Conservation (phyloP, 352 stramenopile genomes). For the Phytophthora citricola region DNA sequence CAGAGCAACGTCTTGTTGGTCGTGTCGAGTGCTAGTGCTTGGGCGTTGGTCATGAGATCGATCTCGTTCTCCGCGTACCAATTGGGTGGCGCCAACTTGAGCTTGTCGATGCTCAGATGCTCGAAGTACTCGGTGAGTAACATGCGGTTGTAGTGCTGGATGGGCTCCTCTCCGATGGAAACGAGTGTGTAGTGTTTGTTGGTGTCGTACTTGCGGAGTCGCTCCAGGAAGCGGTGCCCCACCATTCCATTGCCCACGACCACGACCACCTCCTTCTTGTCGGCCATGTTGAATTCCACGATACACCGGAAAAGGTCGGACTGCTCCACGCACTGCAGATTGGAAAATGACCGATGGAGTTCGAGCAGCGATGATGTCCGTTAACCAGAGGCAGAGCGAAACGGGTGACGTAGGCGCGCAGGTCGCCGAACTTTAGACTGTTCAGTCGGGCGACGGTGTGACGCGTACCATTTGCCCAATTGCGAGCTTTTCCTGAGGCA, state of each 20-base stretch:
- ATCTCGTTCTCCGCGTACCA: constrained; percentile 91
- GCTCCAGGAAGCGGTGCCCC: constrained; percentile 91
- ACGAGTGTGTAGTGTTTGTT: constrained; percentile 74
- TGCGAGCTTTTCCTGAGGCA: constrained; percentile 23
- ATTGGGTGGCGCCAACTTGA: constrained; percentile 82
- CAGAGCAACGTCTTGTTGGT: constrained; percentile 74
- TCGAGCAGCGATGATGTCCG: constrained; percentile 1
- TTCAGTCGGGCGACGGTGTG: constrained; percentile 14
- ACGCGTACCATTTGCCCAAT: constrained; percentile 42
- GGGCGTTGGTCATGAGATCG: constrained; percentile 80
- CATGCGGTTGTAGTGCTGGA: constrained; percentile 94
- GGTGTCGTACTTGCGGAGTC: constrained; percentile 62
- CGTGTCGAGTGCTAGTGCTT: constrained; percentile 80
- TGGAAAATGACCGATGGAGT: constrained; percentile 23
- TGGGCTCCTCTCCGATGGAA: constrained; percentile 93
- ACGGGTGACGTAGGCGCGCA: constrained; percentile 7
- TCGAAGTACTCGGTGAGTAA: constrained; percentile 94
- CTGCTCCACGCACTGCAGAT: constrained; percentile 12
- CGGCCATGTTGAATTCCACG: constrained; percentile 19
- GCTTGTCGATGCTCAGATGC: constrained; percentile 84
- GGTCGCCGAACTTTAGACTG: neutral
- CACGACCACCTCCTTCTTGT: constrained; percentile 70
- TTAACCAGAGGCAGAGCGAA: constrained; percentile 7
- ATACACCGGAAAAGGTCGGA: neutral
- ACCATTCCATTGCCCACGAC: constrained; percentile 94